Conservation (phyloP, 2,329 filamentous ascomycete species). For the Dactylellina cionopaga region DNA sequence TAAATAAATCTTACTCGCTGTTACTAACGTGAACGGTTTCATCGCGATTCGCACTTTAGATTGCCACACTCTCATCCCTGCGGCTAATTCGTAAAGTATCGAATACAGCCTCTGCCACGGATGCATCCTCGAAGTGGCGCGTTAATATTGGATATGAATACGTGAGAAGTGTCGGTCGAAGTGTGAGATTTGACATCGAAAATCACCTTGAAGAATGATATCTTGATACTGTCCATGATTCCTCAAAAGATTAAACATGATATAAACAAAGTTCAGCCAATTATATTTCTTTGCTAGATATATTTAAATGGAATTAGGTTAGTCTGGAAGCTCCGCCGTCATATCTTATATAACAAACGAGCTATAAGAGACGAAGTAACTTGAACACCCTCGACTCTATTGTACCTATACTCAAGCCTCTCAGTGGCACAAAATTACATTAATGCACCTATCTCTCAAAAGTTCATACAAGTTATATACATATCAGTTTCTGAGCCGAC, state of each 20-base stretch:
- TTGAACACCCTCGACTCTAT: no score
- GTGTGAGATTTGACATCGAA: constrained; percentile 79
- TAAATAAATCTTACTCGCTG: no score
- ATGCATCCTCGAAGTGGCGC: constrained; percentile 77
- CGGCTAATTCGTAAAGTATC: constrained; percentile 75
- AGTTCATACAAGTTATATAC: no score
- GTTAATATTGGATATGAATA: constrained; percentile 83
- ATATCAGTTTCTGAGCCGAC: no score
- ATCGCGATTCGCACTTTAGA: constrained; percentile 61
- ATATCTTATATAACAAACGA: no score
- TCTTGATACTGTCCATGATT: constrained; percentile 11
- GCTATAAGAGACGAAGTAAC: no score
- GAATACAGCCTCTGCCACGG: constrained; percentile 64
- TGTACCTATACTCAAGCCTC: no score
- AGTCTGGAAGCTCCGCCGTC: no score
- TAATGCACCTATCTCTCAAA: no score
- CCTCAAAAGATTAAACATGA: neutral
- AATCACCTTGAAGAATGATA: constrained; percentile 76
- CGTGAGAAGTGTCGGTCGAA: constrained; percentile 74
- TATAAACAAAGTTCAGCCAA: neutral
- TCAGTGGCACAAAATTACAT: no score
- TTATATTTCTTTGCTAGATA: neutral
- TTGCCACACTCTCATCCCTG: constrained; percentile 78
- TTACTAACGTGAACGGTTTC: no score
- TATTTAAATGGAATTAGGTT: no score